Conservation (phyloP, 1,284 basidiomycete genomes). For the Hemileia vastatrix region DNA sequence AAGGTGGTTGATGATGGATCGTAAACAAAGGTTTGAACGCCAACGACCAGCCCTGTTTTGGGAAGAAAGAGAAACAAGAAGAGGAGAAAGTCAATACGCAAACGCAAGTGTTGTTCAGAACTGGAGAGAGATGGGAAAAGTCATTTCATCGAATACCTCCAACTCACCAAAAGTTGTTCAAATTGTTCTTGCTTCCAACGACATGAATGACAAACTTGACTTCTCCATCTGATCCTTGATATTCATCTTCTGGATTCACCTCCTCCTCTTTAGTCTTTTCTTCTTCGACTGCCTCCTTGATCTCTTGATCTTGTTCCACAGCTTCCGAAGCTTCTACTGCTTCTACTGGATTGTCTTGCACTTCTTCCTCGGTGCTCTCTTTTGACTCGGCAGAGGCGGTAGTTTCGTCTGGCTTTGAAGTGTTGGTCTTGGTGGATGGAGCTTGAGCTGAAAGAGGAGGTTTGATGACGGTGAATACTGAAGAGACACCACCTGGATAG, state of each 20-base stretch:
- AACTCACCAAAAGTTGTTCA: conserved; percentile 39
- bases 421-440: not conserved
- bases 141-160: not conserved
- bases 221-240: conserved; percentile 2
- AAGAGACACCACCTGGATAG: conserved; percentile 35
- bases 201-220: conserved; percentile 31
- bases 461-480: conserved; percentile 28
- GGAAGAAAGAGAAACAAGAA: too few relatives aligned
- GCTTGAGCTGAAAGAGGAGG: conserved; percentile 13
- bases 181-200: conserved; percentile 39
- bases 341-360: conserved; percentile 20
- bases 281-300: not conserved
- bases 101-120: too few relatives aligned
- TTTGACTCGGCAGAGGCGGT: not conserved
- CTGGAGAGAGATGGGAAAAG: too few relatives aligned
- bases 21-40: too few relatives aligned
- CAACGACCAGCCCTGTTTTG: too few relatives aligned
- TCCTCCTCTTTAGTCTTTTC: not conserved
- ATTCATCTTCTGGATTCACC: not conserved
- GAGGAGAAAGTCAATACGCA: too few relatives aligned
- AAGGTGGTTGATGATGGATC: too few relatives aligned
- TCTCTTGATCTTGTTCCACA: conserved; percentile 1
- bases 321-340: conserved; percentile 21
- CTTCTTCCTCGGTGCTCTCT: not conserved
- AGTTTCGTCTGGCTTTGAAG: not conserved